Evolutionary conservation across 139 green algal genomes (phyloP), one percentile per base, ranked within the genome.

Genomic region (Chlorella sp.): DNA sequence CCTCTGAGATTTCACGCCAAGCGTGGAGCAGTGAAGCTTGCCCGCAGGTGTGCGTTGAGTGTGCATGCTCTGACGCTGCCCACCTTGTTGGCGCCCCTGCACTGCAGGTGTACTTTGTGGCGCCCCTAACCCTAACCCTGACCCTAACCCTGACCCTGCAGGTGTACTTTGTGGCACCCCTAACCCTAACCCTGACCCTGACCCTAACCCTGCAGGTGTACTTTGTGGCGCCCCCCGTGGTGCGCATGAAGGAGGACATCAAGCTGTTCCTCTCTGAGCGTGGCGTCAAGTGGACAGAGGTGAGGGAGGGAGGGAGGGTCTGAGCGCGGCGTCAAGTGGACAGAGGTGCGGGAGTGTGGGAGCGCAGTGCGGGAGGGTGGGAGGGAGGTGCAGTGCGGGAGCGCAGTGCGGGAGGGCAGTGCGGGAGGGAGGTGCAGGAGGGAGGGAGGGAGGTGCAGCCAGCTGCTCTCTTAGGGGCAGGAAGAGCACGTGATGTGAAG

Each of bases 211-310:
- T n/a, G 30, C 14, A 76, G 88, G 82, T 99, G 70, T 93, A 90
- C 75, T 99, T 99, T 79, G 93, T 99, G 27, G 91, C 96, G 10
- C 96, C 96, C 6, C 42, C 29, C 2, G 89, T 97, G n/a, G 92
- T 96, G 29, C 80, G 75, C 31, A 99, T 99, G 95, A 93, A 93
- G 75, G 87, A 96, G 30, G 94, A 98, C 85, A 98, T 99, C 80
- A 98, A 98, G 77, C 84, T 10, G 22, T 64, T 64, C 55, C 55
- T 64, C 55, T 31, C 55, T 31, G 22, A 27, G 20, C 17, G 55
- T 63, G 84, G 84, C 2, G 76, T 96, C 23, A 74, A 88, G 27
- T 99, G 93, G 93, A 83, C 93, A 74, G 94, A 98, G 87, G 86
- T 85, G 34, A 80, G 82, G n/a, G n/a, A n/a, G n/a, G n/a, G n/a